These are phyloP conservation scores for Spathaspora hagerdaliae DNA, from an alignment of 805 yeast genomes.

Conservation along the genomic window DNA sequence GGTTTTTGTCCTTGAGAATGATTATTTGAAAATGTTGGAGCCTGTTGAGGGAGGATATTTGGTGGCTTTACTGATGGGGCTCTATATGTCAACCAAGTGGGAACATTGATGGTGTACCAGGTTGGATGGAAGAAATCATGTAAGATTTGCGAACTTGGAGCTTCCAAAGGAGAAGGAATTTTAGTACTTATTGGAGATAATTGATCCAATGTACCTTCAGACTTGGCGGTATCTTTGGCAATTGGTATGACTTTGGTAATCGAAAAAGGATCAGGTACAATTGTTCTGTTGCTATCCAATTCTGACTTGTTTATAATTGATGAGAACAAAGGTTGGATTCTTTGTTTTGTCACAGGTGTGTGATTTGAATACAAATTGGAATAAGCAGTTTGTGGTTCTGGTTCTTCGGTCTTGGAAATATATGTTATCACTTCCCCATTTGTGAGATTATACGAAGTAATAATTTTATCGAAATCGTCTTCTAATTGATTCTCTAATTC, in stretches of 20 bases:
- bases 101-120: constrained; percentile 41
- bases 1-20: constrained; percentile 12
- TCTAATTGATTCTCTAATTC: constrained; percentile 43
- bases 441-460: constrained; percentile 45
- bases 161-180: constrained; percentile 29
- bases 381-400: constrained; percentile 14
- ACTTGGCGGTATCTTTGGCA: constrained; percentile 16
- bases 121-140: constrained; percentile 41
- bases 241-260: constrained; percentile 65
- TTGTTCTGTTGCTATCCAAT: constrained; percentile 69
- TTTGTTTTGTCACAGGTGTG: constrained; percentile 36
- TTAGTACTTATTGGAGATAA: constrained; percentile 27
- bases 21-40: constrained; percentile 1
- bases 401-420: constrained; percentile 30
- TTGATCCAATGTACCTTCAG: constrained; percentile 23
- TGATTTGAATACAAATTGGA: constrained; percentile 33
- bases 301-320: constrained; percentile 66
- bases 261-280: constrained; percentile 63
- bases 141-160: constrained; percentile 30
- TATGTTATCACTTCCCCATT: constrained; percentile 57
- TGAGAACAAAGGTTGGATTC: constrained; percentile 75
- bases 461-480: constrained; percentile 59
- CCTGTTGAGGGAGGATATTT: not conserved
- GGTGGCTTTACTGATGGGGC: constrained; percentile 21
- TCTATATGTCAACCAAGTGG: constrained; percentile 39